Evolutionary conservation across 495 filamentous ascomycete genomes (phyloP), one percentile per base, ranked within the genome.

Genomic region (Podospora australis): DNA sequence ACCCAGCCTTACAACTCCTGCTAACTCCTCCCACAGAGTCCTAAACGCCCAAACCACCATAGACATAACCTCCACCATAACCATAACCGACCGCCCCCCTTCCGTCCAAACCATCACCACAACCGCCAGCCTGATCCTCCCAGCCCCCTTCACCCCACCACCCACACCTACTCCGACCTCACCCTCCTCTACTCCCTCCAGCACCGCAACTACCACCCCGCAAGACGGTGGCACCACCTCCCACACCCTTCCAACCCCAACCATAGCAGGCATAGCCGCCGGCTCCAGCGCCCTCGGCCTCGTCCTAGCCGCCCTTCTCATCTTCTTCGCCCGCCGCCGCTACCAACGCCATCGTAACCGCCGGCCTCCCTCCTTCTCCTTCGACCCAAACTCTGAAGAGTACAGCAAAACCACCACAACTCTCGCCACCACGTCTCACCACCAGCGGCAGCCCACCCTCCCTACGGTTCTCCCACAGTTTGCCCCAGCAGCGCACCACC

Each of bases 51-150:
- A 50, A 30, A 46, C 54, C 6, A 65, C 62, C 13, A 44, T 53
- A 14, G 49, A 47, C 42, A 34, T 58, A 7, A 66, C 60, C 3
- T 64, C 60, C 24, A 67, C 57, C n/a, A 22, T 67, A 9, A 64
- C 61, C 2, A 48, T 60, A 39, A 62, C 59, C 1, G 48, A 48
- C 17, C 49, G 39, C 10, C 48, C 40, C 2, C 59, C 61, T 2
- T 22, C 42, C 1, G 54, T 41, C 39, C 35, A 45, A 34, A 50
- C 50, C 38, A 35, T 56, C 29, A 62, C 58, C 35, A 58, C 53
- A n/a, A 61, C 60, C 1, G 50, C 57, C 20, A 41, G 16, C 23
- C 39, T 48, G 21, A 34, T 53, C 46, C 36, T 39, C 6, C 44
- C 57, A 6, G 1, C 8, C 19, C 25, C 38, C 4, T 10, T 26